Conservation (phyloP, 2,329 filamentous ascomycete species). For the Fusarium miscanthi region DNA sequence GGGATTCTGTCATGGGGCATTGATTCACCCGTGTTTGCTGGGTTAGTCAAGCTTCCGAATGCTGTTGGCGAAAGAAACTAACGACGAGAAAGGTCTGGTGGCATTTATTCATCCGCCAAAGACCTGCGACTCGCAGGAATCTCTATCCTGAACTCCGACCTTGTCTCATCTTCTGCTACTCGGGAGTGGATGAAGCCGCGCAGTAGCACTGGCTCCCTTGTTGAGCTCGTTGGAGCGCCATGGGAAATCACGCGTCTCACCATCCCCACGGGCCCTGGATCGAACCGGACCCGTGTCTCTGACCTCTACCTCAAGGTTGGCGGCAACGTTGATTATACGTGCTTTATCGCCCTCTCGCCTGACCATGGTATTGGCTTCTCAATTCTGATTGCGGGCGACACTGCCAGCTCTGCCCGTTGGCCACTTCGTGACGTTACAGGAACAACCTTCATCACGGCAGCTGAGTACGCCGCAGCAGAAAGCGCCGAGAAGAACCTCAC, state of each 20-base stretch:
- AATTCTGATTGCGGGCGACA: conserved; percentile 42
- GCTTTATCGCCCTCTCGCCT: conserved; percentile 16
- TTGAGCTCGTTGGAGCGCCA: conserved; percentile 33
- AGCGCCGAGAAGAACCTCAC: conserved; percentile 31
- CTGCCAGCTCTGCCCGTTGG: conserved; percentile 29
- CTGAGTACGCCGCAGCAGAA: conserved; percentile 34
- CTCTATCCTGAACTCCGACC: conserved; percentile 36
- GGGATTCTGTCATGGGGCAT: conserved; percentile 11
- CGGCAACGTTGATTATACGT: conserved; percentile 22
- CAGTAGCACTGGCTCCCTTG: conserved; percentile 30
- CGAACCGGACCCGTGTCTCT: conserved; percentile 31
- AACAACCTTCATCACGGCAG: conserved; percentile 32
- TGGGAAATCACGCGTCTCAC: conserved; percentile 39
- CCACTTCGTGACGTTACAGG: conserved; percentile 30
- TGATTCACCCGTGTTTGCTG: conserved; percentile 37
- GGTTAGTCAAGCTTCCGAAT: conserved; percentile 11
- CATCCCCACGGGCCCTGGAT: conserved; percentile 38
- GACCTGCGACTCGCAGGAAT: conserved; percentile 32
- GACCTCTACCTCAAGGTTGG: conserved; percentile 34
- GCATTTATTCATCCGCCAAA: conserved; percentile 17
- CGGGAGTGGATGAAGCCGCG: conserved; percentile 38
- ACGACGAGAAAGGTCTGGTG: conserved; percentile 15
- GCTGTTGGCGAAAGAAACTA: neutral
- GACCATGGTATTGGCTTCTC: conserved; percentile 42
- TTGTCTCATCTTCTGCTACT: conserved; percentile 8